Percentiles rank a stretch among this genome's conserved stretches.
phyloP scores from a whole-genome alignment of 805 yeast genomes.

The Geotrichum ghanense region DNA sequence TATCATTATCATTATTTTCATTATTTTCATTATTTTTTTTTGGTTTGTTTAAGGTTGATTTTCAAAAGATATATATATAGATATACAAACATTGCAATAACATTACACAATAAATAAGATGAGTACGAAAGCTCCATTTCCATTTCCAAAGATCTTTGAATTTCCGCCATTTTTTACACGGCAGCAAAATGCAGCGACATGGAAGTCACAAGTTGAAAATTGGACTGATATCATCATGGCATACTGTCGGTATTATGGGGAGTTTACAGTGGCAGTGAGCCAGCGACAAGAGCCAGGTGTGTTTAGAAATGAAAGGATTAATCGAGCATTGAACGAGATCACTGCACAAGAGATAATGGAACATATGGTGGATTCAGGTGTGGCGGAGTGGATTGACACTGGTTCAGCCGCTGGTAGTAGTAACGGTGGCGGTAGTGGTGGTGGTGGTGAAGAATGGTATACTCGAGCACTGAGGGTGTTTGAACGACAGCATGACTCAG shows the following conservation, averaged over 20 bases:
- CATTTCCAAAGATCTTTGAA: conserved; percentile 44
- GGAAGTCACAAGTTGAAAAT: conserved; percentile 62
- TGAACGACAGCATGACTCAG: conserved; percentile 2
- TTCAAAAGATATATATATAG: no score
- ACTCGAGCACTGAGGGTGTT: conserved; percentile 52
- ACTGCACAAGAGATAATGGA: conserved; percentile 45
- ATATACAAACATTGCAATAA: no score
- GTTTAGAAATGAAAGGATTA: conserved; percentile 24
- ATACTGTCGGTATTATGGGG: conserved; percentile 44
- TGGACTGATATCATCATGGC: conserved; percentile 61
- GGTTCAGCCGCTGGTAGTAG: neutral
- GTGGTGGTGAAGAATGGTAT: conserved; percentile 11
- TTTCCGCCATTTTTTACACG: conserved; percentile 90
- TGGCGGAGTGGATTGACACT: conserved; percentile 42
- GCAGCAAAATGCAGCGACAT: conserved; percentile 74
- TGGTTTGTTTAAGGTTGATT: no score
- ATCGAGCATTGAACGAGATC: conserved; percentile 37
- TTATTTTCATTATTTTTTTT: no score
- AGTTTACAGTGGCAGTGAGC: conserved; percentile 40
- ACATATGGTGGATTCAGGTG: conserved; percentile 42
- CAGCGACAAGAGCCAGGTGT: conserved; percentile 23
- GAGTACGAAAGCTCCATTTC: no score
- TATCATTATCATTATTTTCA: no score
- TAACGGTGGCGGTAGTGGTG: conserved; percentile 13
- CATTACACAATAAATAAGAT: no score